Percentiles rank a stretch among this genome's conserved stretches.
Evolutionary conservation across 306 rosid species (phyloP).

Genomic region (Begonia peltatifolia): DNA sequence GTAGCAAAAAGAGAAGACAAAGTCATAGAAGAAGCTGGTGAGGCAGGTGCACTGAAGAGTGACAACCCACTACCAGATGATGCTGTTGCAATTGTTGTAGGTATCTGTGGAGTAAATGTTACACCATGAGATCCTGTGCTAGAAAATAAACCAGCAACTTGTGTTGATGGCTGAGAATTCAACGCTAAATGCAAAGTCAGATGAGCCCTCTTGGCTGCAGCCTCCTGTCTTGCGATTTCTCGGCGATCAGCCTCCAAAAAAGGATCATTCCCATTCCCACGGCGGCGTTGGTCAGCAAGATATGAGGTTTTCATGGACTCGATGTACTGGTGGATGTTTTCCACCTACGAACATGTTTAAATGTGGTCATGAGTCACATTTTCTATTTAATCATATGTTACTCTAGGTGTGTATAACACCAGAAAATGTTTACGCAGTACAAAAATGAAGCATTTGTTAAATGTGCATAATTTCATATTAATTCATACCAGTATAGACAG

Average conservation of each 20-base stretch:
- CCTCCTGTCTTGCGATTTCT: slow-evolving; percentile 91
- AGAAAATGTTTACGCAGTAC: no score
- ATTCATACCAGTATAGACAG: no score
- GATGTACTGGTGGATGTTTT: slow-evolving; percentile 83
- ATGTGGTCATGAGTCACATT: slow-evolving; percentile 11
- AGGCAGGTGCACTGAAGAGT: slow-evolving; percentile 63
- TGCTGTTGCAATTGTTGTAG: slow-evolving; percentile 36
- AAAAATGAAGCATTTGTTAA: no score
- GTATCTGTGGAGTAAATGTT: slow-evolving; percentile 29
- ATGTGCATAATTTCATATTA: no score
- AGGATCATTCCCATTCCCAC: slow-evolving; percentile 79
- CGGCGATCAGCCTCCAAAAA: slow-evolving; percentile 95
- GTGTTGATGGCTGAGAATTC: slow-evolving; percentile 70
- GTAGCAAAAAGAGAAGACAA: slow-evolving; percentile 52
- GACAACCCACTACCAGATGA: slow-evolving; percentile 72
- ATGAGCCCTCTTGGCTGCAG: slow-evolving; percentile 85
- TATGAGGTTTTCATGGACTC: slow-evolving; percentile 88
- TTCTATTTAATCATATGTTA: no score
- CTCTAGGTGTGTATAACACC: no score
- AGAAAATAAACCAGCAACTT: slow-evolving; percentile 66
- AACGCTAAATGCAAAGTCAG: slow-evolving; percentile 81
- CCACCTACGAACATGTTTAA: slow-evolving; percentile 47
- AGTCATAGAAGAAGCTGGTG: slow-evolving; percentile 42
- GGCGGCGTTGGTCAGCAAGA: slow-evolving; percentile 71
- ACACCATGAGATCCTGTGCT: slow-evolving; percentile 54